Evolutionary conservation across 176 grass and related monocot species (phyloP).

Genomic region (Avena insularis): DNA sequence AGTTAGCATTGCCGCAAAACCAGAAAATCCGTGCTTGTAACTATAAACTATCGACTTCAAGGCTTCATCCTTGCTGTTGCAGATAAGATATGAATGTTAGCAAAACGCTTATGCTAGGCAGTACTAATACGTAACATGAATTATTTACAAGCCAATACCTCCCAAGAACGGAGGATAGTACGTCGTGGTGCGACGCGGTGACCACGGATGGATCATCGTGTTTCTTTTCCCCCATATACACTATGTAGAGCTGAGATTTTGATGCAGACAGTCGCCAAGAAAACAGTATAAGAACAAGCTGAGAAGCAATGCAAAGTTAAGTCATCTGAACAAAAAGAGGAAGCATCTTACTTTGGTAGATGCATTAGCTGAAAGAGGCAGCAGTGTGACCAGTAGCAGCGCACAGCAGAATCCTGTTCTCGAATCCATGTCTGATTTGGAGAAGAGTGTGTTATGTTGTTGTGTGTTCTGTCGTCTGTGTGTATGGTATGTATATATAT

Average conservation of each 20-base stretch:
- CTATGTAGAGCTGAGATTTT: slow-evolving; percentile 32
- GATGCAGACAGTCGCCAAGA: too few relatives aligned
- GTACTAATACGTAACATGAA: neutral
- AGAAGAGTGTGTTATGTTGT: neutral
- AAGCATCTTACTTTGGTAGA: slow-evolving; percentile 33
- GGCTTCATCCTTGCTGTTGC: slow-evolving; percentile 27
- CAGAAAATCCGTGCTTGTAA: slow-evolving; percentile 41
- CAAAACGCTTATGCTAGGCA: too few relatives aligned
- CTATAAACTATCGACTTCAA: slow-evolving; percentile 16
- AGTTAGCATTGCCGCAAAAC: slow-evolving; percentile 32
- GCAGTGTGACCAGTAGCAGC: neutral
- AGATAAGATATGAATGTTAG: neutral
- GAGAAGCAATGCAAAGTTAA: neutral
- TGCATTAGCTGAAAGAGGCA: neutral
- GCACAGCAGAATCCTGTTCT: neutral
- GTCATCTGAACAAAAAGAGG: neutral
- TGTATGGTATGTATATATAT: neutral
- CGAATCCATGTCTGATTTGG: neutral
- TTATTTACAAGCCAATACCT: slow-evolving; percentile 20
- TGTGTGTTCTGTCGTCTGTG: neutral
- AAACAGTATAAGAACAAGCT: neutral
- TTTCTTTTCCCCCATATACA: slow-evolving; percentile 46
- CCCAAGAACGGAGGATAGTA: slow-evolving; percentile 18
- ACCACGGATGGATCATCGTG: slow-evolving; percentile 29
- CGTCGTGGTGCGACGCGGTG: slow-evolving; percentile 35